Evolutionary conservation across 805 yeast genomes (phyloP).

Genomic region (Wickerhamiella nectarea): DNA sequence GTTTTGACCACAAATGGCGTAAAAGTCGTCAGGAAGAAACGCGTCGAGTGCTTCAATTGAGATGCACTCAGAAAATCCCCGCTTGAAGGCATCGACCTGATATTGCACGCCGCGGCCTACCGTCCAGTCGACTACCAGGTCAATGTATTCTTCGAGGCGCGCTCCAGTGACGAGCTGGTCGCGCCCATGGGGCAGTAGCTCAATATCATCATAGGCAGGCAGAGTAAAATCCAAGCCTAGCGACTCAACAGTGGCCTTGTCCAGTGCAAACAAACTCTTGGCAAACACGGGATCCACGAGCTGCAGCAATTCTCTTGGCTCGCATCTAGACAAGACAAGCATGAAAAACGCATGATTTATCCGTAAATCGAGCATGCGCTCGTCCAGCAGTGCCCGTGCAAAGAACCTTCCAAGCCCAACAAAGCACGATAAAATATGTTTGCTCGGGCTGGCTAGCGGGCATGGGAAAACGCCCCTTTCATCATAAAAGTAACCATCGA

Average conservation of each 20-base stretch:
- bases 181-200: constrained; percentile 44
- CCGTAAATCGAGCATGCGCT: constrained; percentile 72
- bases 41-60: constrained; percentile 60
- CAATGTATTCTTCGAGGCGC: constrained; percentile 48
- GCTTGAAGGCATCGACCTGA: constrained; percentile 56
- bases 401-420: constrained; percentile 64
- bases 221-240: constrained; percentile 52
- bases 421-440: constrained; percentile 32
- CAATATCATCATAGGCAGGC: constrained; percentile 61
- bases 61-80: constrained; percentile 73
- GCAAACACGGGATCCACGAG: constrained; percentile 17
- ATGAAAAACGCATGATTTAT: constrained; percentile 62
- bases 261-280: constrained; percentile 10
- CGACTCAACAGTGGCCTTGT: constrained; percentile 33
- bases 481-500: constrained; percentile 29
- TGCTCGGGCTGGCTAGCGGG: constrained; percentile 31
- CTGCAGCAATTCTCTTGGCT: constrained; percentile 5
- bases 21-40: constrained; percentile 63
- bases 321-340: constrained; percentile 31
- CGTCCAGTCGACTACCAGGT: constrained; percentile 41
- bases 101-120: constrained; percentile 47
- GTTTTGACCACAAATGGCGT: constrained; percentile 55
- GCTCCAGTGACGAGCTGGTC: constrained; percentile 34
- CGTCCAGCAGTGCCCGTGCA: constrained; percentile 76
- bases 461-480: constrained; percentile 58